Evolutionary conservation across 2,329 filamentous ascomycete species (phyloP).

Genomic region (Fusarium udum): DNA sequence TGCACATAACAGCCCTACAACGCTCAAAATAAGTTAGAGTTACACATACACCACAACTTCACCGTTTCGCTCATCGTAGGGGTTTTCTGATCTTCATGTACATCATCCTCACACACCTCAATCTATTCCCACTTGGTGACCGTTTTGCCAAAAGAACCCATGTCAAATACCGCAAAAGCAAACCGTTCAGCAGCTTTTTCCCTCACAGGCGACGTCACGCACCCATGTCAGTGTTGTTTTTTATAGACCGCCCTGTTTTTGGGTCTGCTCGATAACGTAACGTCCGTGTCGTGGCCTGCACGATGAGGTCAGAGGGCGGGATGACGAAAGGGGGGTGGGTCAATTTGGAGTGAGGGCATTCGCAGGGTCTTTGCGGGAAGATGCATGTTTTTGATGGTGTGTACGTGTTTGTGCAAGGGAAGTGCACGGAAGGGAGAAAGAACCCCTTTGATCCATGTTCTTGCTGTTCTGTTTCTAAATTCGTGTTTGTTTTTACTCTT

Average conservation of each 20-base stretch:
- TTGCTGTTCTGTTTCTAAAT: background rate
- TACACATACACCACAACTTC: background rate
- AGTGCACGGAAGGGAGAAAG: constrained; percentile 10
- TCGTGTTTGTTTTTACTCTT: background rate
- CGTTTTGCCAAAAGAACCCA: constrained; percentile 10
- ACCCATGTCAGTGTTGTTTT: constrained; percentile 21
- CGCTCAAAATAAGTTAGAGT: background rate
- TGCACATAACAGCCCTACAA: constrained; percentile 3
- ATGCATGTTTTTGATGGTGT: constrained; percentile 14
- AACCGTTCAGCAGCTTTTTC: background rate
- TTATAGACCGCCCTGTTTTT: constrained; percentile 35
- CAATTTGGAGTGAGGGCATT: constrained; percentile 16
- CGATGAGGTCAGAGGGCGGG: constrained; percentile 45
- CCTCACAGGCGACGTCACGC: constrained; percentile 14
- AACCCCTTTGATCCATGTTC: background rate
- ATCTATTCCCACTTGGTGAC: constrained; percentile 11
- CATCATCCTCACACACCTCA: constrained; percentile 14
- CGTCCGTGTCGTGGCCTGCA: constrained; percentile 28
- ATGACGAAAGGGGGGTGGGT: constrained; percentile 40
- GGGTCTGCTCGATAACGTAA: background rate
- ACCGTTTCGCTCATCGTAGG: constrained; percentile 2
- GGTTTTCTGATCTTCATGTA: background rate
- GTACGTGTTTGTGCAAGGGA: background rate
- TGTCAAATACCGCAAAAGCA: background rate
- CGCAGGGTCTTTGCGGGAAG: constrained; percentile 17